These are phyloP conservation scores for Sarcocystis neurona DNA, from an alignment of 169 alveolate species.

Conservation along the genomic window DNA sequence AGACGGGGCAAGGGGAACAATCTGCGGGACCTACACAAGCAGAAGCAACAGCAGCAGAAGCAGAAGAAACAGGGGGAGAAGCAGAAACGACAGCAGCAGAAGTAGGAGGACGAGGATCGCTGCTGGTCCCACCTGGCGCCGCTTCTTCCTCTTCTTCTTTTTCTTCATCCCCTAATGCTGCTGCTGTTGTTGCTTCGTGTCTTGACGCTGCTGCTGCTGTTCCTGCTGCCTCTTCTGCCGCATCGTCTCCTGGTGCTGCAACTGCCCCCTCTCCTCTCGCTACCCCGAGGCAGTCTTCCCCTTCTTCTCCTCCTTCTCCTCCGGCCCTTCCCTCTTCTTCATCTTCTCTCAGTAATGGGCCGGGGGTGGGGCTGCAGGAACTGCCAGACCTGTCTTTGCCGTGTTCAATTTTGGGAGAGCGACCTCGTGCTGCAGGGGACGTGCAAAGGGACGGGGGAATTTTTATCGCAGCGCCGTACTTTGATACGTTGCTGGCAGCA, in stretches of 20 bases:
- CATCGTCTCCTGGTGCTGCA: not conserved
- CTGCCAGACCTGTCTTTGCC: too few relatives aligned
- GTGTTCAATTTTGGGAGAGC: conserved; percentile 4
- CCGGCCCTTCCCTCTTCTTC: too few relatives aligned
- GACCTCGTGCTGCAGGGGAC: not conserved
- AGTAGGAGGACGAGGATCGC: not conserved
- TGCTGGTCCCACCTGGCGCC: too few relatives aligned
- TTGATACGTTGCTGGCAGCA: conserved; percentile 83
- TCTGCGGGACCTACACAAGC: too few relatives aligned
- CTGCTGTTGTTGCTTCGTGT: not conserved
- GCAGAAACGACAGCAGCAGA: conserved; percentile 21
- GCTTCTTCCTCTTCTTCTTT: not conserved
- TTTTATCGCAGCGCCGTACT: conserved; percentile 60
- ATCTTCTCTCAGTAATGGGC: too few relatives aligned
- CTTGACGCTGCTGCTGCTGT: not conserved
- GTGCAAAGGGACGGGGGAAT: conserved; percentile 17
- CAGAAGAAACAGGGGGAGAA: conserved; percentile 43
- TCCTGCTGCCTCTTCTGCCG: not conserved
- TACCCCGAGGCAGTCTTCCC: too few relatives aligned
- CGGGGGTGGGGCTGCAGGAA: too few relatives aligned
- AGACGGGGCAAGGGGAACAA: not conserved
- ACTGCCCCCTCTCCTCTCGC: too few relatives aligned
- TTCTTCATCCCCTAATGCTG: not conserved
- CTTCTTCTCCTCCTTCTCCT: too few relatives aligned
- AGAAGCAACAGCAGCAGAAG: too few relatives aligned